Evolutionary conservation across 2,329 filamentous ascomycete species (phyloP).

Genomic region (Fusarium sp.): DNA sequence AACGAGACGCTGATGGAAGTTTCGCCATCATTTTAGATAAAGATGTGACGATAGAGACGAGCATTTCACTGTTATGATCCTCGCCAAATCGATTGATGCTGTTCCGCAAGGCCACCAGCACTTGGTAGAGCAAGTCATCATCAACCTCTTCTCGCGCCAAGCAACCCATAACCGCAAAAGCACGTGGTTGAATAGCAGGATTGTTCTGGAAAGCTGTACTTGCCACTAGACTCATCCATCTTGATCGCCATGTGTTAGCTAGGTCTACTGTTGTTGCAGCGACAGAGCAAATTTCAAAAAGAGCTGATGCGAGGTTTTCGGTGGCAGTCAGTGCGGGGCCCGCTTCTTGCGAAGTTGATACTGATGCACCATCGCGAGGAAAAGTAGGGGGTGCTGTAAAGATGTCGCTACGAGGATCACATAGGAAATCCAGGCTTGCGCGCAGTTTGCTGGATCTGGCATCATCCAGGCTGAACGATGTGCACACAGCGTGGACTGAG

Average conservation of each 20-base stretch:
- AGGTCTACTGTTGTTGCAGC: constrained; percentile 73
- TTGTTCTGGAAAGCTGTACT: constrained; percentile 80
- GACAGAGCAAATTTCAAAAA: constrained; percentile 72
- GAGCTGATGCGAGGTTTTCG: constrained; percentile 69
- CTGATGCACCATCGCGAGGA: constrained; percentile 64
- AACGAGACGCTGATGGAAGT: constrained; percentile 72
- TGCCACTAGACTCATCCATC: constrained; percentile 79
- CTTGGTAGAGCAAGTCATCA: constrained; percentile 77
- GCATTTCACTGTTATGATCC: constrained; percentile 73
- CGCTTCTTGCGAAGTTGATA: constrained; percentile 65
- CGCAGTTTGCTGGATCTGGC: constrained; percentile 65
- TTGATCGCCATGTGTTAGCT: constrained; percentile 75
- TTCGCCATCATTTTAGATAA: constrained; percentile 79
- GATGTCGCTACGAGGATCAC: constrained; percentile 69
- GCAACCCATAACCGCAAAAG: constrained; percentile 78
- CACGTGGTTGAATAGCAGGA: constrained; percentile 75
- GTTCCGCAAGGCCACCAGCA: constrained; percentile 73
- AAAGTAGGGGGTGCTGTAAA: constrained; percentile 61
- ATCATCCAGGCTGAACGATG: constrained; percentile 72
- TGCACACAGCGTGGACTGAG: constrained; percentile 74
- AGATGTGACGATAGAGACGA: constrained; percentile 73
- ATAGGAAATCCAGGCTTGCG: constrained; percentile 66
- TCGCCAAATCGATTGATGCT: constrained; percentile 74
- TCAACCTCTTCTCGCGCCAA: constrained; percentile 77
- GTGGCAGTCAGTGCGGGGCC: constrained; percentile 65